Conservation (phyloP, 179 eudicot species). For the Beta corolliflora region DNA sequence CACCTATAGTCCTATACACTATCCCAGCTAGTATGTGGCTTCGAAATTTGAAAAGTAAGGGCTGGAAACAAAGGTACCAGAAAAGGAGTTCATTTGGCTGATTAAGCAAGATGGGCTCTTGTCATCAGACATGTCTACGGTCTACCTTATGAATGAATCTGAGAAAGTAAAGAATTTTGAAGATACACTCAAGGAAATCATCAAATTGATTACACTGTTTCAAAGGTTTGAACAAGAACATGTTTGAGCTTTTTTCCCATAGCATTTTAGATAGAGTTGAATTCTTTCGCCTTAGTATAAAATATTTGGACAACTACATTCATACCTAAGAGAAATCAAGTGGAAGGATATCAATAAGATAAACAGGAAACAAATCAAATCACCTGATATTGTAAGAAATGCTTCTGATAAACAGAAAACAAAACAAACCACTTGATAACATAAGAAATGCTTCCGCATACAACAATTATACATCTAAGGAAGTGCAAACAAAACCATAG, state of each 20-base stretch:
- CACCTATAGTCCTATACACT: too few species aligned
- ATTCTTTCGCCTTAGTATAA: neutral
- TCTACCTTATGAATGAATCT: neutral
- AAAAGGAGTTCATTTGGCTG: too few species aligned
- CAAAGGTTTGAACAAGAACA: neutral
- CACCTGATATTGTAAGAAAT: neutral
- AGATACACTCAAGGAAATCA: neutral
- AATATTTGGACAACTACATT: neutral
- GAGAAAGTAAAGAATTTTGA: neutral
- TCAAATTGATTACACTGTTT: neutral
- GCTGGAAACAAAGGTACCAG: neutral
- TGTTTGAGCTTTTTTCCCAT: neutral
- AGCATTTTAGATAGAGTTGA: neutral
- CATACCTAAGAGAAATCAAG: neutral
- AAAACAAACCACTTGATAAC: neutral
- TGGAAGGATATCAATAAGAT: neutral
- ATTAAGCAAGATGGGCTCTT: neutral
- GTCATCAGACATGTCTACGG: neutral
- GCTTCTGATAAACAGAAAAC: too few species aligned
- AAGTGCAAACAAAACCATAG: neutral
- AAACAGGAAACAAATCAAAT: neutral
- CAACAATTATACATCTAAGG: neutral
- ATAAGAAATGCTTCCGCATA: neutral
- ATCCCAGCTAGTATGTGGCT: too few species aligned
- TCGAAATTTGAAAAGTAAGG: too few species aligned